These are phyloP conservation scores for Sporothrix euskadiensis DNA, from an alignment of 2,329 filamentous ascomycete genomes.

Conservation along the genomic window DNA sequence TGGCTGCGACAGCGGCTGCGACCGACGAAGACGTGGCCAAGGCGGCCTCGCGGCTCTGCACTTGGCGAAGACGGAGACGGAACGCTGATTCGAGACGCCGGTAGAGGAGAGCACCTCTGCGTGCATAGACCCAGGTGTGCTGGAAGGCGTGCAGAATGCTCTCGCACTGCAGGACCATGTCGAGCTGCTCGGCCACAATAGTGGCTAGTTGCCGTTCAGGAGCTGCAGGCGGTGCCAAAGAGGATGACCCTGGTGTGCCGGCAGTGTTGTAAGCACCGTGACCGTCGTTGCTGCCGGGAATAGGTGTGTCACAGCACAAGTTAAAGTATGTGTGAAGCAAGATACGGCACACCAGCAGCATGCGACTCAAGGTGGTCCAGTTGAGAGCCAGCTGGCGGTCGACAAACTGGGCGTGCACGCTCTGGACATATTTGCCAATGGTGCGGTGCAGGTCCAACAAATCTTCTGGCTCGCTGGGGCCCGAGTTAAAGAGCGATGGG, in stretches of 20 bases:
- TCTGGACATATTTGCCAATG: slow-evolving; percentile 46
- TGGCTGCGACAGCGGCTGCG: not conserved
- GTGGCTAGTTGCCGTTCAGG: slow-evolving; percentile 10
- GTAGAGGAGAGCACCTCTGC: slow-evolving; percentile 17
- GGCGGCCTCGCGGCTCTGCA: slow-evolving; percentile 4
- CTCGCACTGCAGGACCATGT: slow-evolving; percentile 27
- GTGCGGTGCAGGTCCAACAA: slow-evolving; percentile 43
- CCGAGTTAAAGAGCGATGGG: slow-evolving; percentile 45
- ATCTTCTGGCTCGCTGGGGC: slow-evolving; percentile 36
- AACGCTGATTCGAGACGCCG: slow-evolving; percentile 13
- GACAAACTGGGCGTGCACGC: slow-evolving; percentile 44
- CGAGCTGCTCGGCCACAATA: slow-evolving; percentile 26
- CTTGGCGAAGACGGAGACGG: slow-evolving; percentile 17
- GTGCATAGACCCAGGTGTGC: slow-evolving; percentile 22
- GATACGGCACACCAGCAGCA: slow-evolving; percentile 43
- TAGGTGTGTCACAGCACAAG: not conserved
- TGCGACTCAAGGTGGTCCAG: slow-evolving; percentile 44
- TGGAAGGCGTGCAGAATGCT: slow-evolving; percentile 23
- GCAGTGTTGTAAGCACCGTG: not conserved
- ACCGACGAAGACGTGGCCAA: not conserved
- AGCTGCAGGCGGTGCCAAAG: not conserved
- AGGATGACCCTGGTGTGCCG: not conserved
- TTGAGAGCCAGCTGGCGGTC: slow-evolving; percentile 48
- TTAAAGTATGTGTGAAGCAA: slow-evolving; percentile 39
- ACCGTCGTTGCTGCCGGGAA: not conserved